These are phyloP conservation scores for Lignosus rhinocerotis DNA, from an alignment of 1,284 basidiomycete species.

Conservation along the genomic window DNA sequence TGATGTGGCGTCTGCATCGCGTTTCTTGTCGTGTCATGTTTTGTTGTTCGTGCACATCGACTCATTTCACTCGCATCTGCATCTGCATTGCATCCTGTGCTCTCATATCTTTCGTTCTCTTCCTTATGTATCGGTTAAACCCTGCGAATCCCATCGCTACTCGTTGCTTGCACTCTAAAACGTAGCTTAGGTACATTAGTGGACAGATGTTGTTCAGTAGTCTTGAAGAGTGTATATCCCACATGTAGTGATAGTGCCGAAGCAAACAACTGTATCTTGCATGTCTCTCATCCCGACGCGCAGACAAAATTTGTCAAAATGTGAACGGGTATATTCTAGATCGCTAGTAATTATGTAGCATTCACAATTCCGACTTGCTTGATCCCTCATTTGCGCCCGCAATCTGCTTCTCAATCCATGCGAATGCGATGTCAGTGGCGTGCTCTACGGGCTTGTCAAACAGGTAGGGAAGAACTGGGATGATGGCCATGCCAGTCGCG, in stretches of 20 bases:
- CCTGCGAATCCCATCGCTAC: not conserved
- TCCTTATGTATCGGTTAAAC: constrained; percentile 12
- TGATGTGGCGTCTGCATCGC: constrained; percentile 27
- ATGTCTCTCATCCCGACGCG: not conserved
- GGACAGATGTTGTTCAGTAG: constrained; percentile 14
- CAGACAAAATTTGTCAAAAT: not conserved
- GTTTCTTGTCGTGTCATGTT: constrained; percentile 16
- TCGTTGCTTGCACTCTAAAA: constrained; percentile 1
- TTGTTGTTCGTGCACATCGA: constrained; percentile 16
- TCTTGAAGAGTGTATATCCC: constrained; percentile 12
- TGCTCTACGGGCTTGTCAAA: constrained; percentile 85
- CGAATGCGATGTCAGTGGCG: constrained; percentile 62
- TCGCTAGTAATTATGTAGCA: not conserved
- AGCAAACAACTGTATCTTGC: not conserved
- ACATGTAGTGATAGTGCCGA: constrained; percentile 17
- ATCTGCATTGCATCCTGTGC: constrained; percentile 14
- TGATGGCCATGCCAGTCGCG: constrained; percentile 72
- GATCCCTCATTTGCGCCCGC: constrained; percentile 11
- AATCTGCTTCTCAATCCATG: constrained; percentile 57
- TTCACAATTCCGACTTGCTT: constrained; percentile 25
- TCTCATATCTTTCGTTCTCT: constrained; percentile 2
- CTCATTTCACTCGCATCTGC: constrained; percentile 9
- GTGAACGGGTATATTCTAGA: not conserved
- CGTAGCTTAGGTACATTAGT: constrained; percentile 21
- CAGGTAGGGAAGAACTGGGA: constrained; percentile 80